Evolutionary conservation across 225 moss, liverwort and hornwort species (phyloP).

Genomic region (Pseudoscleropodium purum): DNA sequence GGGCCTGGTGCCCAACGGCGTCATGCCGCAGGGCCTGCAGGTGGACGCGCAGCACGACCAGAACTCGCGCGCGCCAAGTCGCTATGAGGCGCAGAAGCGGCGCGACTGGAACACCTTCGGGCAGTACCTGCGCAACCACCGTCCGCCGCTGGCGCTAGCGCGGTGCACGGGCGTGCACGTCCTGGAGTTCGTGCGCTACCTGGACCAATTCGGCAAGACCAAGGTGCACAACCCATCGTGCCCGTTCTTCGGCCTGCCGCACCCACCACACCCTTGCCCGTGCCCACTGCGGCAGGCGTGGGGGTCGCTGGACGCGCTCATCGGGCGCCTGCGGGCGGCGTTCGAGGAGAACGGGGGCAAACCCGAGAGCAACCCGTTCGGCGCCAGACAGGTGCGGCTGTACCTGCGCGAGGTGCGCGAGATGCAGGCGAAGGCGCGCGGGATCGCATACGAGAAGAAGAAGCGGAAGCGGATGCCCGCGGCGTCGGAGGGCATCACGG

Average conservation of each 20-base stretch:
- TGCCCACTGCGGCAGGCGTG: slow-evolving; percentile 72
- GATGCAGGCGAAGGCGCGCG: slow-evolving; percentile 76
- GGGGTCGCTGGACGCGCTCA: slow-evolving; percentile 74
- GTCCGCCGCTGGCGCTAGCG: slow-evolving; percentile 57
- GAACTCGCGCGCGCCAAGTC: slow-evolving; percentile 16
- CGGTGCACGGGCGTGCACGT: slow-evolving; percentile 64
- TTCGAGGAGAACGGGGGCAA: slow-evolving; percentile 78
- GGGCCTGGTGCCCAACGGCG: neutral
- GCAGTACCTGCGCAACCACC: slow-evolving; percentile 41
- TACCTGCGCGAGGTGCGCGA: slow-evolving; percentile 72
- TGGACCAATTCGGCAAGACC: slow-evolving; percentile 81
- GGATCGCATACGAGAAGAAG: slow-evolving; percentile 85
- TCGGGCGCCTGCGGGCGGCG: slow-evolving; percentile 61
- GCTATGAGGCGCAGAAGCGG: slow-evolving; percentile 17
- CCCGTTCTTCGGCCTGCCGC: slow-evolving; percentile 63
- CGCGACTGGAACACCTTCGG: slow-evolving; percentile 18
- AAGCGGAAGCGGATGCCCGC: slow-evolving; percentile 49
- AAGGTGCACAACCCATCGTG: slow-evolving; percentile 67
- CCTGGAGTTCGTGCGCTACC: slow-evolving; percentile 67
- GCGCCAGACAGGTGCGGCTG: slow-evolving; percentile 59
- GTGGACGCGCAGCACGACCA: slow-evolving; percentile 18
- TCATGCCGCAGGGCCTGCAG: neutral
- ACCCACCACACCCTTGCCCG: slow-evolving; percentile 68
- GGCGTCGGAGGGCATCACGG: neutral
- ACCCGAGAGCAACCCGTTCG: slow-evolving; percentile 74